These are phyloP conservation scores for Xylaria castorea DNA, from an alignment of 495 filamentous ascomycete species.

Conservation along the genomic window DNA sequence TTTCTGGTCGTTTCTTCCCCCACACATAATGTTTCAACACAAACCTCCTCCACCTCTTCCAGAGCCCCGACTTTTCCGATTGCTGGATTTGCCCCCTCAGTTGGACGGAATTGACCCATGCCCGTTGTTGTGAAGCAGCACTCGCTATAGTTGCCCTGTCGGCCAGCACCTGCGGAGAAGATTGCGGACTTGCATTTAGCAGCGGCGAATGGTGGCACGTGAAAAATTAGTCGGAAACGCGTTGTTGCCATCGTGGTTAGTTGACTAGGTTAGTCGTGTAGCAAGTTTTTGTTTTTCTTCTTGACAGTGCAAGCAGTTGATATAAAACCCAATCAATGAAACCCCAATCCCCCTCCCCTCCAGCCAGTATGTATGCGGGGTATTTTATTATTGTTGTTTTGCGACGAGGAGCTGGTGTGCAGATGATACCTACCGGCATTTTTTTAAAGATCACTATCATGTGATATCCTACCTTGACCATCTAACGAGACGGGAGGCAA, in stretches of 20 bases:
- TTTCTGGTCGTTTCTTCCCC: conserved; percentile 46
- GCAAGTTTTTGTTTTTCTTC: neutral
- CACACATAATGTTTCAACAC: conserved; percentile 57
- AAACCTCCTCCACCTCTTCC: conserved; percentile 55
- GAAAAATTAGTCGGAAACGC: conserved; percentile 65
- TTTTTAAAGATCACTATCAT: neutral
- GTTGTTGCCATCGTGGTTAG: conserved; percentile 27
- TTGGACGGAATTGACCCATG: conserved; percentile 67
- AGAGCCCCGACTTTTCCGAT: conserved; percentile 60
- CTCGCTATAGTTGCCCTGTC: conserved; percentile 63
- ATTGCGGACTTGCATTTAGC: conserved; percentile 61
- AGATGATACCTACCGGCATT: conserved; percentile 5
- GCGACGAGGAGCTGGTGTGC: neutral
- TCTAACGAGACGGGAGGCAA: neutral
- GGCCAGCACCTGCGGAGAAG: conserved; percentile 64
- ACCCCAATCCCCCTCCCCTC: neutral
- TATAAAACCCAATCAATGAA: neutral
- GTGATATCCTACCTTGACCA: neutral
- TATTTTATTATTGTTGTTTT: neutral
- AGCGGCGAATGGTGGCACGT: conserved; percentile 55
- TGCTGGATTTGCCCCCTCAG: conserved; percentile 58
- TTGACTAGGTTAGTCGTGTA: conserved; percentile 27
- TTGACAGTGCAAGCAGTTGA: neutral
- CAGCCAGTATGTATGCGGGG: neutral
- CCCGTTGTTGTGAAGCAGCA: conserved; percentile 63